Base-by-base conservation (phyloP, 257 asterid genomes). In the Capsicum chinense region DNA sequence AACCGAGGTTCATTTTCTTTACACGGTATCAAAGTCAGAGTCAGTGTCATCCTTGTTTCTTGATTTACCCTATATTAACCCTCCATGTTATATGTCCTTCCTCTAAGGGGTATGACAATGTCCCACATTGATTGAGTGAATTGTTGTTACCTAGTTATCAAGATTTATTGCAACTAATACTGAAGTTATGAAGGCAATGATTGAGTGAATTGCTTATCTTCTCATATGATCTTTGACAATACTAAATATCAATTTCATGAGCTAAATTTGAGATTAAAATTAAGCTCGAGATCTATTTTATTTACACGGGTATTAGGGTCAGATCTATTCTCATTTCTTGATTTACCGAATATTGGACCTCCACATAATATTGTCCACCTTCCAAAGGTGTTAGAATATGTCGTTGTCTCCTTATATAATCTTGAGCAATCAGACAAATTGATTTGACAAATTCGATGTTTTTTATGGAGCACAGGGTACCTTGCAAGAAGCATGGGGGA, bases 401-500 rank as follows among this genome's bases (percentile, higher is more conserved):
- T 5, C 11, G 4, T 48, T 73, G 9, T 73, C 44, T 48, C 19
- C 19, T 73, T 19, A 48, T 48, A 48, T 0, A 12, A 26, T 73
- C 80, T 73, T 2, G 7, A 13, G 58, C 44, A 73, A 21, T 67
- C 4, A 56, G 54, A 14, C 15, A 8, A 9, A 5, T 56, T 5
- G 16, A 3, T 37, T 67, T 67, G 13, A 35, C 73, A 66, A 33
- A 35, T 3, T 47, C 10, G 19, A 26, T 76, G 3, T 1, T 21
- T 76, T 3, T 39, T 39, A 26, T 52, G 81, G 50, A 21, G 47
- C 26, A 4, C 21, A 94, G 99, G 92, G 96, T 96, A 16, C 98
- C 99, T 5, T 96, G 98, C 85, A 87, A 83, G 87, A 96, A 96
- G 80, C 88, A 60, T 0, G 97, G 97, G 1, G 98, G 99, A 68